Evolutionary conservation across 495 filamentous ascomycete genomes (phyloP), one percentile per base, ranked within the genome.

Genomic region (Penicillium macrosclerotiorum): DNA sequence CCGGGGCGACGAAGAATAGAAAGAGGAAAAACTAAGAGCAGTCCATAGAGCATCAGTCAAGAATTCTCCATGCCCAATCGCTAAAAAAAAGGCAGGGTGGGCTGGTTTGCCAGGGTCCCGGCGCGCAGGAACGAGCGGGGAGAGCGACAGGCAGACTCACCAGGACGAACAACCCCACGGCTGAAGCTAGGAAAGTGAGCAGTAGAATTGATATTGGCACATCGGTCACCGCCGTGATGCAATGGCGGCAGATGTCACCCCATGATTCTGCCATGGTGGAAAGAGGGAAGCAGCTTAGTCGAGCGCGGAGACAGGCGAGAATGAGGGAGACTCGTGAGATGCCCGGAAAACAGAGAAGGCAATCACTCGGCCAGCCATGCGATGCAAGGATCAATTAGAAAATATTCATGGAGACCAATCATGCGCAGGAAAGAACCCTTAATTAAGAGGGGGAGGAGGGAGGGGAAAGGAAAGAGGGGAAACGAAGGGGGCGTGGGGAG

Each of bases 1-100:
- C 77, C 18, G 90, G 90, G 9, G 92, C 91, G 62, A 91, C 72
- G 49, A 89, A 57, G 54, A 77, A 82, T 44, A 96, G 75, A 37
- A 77, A 60, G 42, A 83, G 49, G 64, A 90, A 94, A 57, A 86
- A 68, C 89, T 91, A 31, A 16, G 27, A 18, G 13, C 18, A 3
- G 37, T 36, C 32, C 11, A 54, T 32, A 18, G 19, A 36, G 13
- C n/a, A n/a, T n/a, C n/a, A n/a, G 40, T 52, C 35, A 52, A 38
- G 23, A 17, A 26, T 14, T 40, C n/a, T n/a, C n/a, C n/a, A n/a
- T n/a, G n/a, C n/a, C n/a, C n/a, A n/a, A n/a, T n/a, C n/a, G n/a
- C n/a, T n/a, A n/a, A n/a, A n/a, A n/a, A n/a, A n/a, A n/a, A n/a
- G n/a, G n/a, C n/a, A n/a, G 34, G 34, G 13, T 12, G 23, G 18